Conservation (phyloP, 1,284 basidiomycete genomes). For the Uromyces viciae-fabae region DNA sequence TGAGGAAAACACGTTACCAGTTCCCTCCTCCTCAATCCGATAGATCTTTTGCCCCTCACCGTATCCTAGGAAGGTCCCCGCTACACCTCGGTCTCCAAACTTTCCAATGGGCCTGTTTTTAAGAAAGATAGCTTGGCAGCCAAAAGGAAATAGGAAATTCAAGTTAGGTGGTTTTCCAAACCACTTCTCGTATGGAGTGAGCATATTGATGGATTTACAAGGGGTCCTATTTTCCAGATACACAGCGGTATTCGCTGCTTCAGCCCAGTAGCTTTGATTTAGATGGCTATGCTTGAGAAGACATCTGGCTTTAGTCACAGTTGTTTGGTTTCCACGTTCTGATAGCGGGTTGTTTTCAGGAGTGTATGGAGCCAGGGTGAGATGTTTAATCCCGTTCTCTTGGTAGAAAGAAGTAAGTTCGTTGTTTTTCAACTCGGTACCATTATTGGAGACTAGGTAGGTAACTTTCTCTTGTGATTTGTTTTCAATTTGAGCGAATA, state of each 20-base stretch:
- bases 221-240: conserved; percentile 1
- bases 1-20: not conserved
- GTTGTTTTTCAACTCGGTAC: not conserved
- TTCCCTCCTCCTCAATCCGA: not conserved
- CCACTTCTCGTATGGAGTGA: not conserved
- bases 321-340: conserved; percentile 41
- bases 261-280: not conserved
- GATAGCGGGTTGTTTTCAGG: conserved; percentile 53
- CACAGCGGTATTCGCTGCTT: not conserved
- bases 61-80: not conserved
- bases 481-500: not conserved
- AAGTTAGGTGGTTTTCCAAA: not conserved
- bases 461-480: conserved; percentile 43
- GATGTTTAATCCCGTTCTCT: not conserved
- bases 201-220: not conserved
- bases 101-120: not conserved
- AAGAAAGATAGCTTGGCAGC: not conserved
- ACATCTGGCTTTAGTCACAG: not conserved
- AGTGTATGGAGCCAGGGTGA: not conserved
- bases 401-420: not conserved
- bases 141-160: not conserved
- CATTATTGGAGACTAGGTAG: conserved; percentile 46
- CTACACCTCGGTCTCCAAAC: not conserved
- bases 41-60: not conserved
- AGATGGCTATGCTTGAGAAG: not conserved